Conservation (phyloP, 1,139 yeast species). For the Pichia sp. region DNA sequence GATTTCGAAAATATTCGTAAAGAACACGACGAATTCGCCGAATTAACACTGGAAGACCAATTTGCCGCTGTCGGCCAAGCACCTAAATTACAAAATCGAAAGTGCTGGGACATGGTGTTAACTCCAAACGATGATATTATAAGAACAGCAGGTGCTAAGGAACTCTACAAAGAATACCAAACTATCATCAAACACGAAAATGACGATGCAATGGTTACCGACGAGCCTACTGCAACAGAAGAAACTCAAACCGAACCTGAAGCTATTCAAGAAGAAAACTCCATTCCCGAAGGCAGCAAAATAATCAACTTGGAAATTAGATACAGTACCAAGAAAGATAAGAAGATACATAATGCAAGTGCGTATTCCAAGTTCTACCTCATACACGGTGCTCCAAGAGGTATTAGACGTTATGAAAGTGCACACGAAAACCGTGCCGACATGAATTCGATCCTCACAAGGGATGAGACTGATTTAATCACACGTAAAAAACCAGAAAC, state of each 20-base stretch:
- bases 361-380: slow-evolving; percentile 65
- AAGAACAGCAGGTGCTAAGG: slow-evolving; percentile 12
- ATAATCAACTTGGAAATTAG: slow-evolving; percentile 34
- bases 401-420: slow-evolving; percentile 21
- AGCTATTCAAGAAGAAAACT: background rate
- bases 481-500: slow-evolving; percentile 22
- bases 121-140: slow-evolving; percentile 8
- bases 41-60: slow-evolving; percentile 13
- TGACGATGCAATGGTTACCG: background rate
- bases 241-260: background rate
- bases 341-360: slow-evolving; percentile 57
- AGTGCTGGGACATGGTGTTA: slow-evolving; percentile 19
- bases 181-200: background rate
- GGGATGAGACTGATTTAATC: slow-evolving; percentile 23
- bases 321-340: slow-evolving; percentile 53
- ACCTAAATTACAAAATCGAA: slow-evolving; percentile 14
- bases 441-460: background rate
- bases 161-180: slow-evolving; percentile 5
- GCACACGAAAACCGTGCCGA: slow-evolving; percentile 12
- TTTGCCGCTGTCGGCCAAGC: slow-evolving; percentile 30
- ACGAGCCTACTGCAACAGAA: background rate
- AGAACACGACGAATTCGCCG: slow-evolving; percentile 16
- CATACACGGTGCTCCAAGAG: slow-evolving; percentile 71
- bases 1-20: slow-evolving; percentile 12
- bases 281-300: slow-evolving; percentile 7